phyloP scores from a whole-genome alignment of 2,329 filamentous ascomycete species.

The Talaromyces sp. region DNA sequence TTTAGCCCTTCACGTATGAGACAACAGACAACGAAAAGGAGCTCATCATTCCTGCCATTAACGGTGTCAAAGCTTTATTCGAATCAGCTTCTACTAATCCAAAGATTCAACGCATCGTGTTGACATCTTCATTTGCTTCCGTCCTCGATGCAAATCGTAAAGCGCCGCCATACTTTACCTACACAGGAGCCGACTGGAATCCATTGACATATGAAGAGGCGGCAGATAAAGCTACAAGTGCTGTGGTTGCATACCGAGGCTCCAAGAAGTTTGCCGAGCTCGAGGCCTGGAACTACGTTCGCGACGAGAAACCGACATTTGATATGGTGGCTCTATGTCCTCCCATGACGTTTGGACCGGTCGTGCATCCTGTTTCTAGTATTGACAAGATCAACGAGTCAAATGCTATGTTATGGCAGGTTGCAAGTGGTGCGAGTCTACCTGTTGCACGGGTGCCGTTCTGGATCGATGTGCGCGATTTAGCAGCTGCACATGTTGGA shows the following conservation, averaged over 20 bases:
- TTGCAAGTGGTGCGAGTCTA: slow-evolving; percentile 36
- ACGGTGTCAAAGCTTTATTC: slow-evolving; percentile 10
- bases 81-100: slow-evolving; percentile 45
- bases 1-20: slow-evolving; percentile 14
- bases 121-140: slow-evolving; percentile 17
- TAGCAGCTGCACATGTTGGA: slow-evolving; percentile 46
- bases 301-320: slow-evolving; percentile 35
- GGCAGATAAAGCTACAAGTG: slow-evolving; percentile 24
- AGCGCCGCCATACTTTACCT: slow-evolving; percentile 21
- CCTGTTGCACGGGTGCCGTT: slow-evolving; percentile 29
- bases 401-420: slow-evolving; percentile 42
- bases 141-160: slow-evolving; percentile 16
- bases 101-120: slow-evolving; percentile 10
- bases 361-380: slow-evolving; percentile 37
- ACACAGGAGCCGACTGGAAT: slow-evolving; percentile 31
- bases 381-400: slow-evolving; percentile 42
- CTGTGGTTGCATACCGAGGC: slow-evolving; percentile 30
- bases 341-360: slow-evolving; percentile 46
- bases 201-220: slow-evolving; percentile 31
- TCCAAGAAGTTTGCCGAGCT: slow-evolving; percentile 34
- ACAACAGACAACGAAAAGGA: slow-evolving; percentile 16
- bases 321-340: slow-evolving; percentile 46
- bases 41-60: slow-evolving; percentile 15
- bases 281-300: slow-evolving; percentile 32
- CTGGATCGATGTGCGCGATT: slow-evolving; percentile 50